These are phyloP conservation scores for Geranomyces michiganensis DNA, from an alignment of 192 early-diverging fungal species.

Conservation along the genomic window DNA sequence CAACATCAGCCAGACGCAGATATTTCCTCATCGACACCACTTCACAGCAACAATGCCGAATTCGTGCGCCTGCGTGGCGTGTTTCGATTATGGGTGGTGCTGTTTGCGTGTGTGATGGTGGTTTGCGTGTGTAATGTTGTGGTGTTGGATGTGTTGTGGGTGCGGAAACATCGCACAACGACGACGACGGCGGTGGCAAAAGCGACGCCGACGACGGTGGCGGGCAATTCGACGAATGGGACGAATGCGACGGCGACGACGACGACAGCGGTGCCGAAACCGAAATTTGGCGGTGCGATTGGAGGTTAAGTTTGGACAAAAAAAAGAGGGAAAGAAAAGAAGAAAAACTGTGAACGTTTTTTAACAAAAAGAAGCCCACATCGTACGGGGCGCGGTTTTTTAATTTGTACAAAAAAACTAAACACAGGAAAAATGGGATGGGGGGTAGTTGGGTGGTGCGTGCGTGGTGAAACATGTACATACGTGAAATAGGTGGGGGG, in stretches of 20 bases:
- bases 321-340: too few species aligned
- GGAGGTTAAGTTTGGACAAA: background rate
- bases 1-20: background rate
- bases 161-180: background rate
- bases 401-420: too few species aligned
- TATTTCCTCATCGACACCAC: background rate
- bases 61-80: background rate
- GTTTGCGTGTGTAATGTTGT: background rate
- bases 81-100: background rate
- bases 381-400: too few species aligned
- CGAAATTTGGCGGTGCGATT: conserved; percentile 1
- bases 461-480: too few species aligned
- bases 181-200: background rate
- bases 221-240: background rate
- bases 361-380: too few species aligned
- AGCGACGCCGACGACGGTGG: background rate
- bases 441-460: too few species aligned
- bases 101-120: conserved; percentile 2
- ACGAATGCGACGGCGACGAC: background rate
- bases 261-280: background rate
- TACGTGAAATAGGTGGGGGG: too few species aligned
- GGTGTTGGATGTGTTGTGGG: conserved; percentile 3
- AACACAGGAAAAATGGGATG: too few species aligned
- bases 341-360: too few species aligned
- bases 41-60: background rate